These are phyloP conservation scores for Firmiana major DNA, from an alignment of 345 rosid genomes.

Conservation along the genomic window DNA sequence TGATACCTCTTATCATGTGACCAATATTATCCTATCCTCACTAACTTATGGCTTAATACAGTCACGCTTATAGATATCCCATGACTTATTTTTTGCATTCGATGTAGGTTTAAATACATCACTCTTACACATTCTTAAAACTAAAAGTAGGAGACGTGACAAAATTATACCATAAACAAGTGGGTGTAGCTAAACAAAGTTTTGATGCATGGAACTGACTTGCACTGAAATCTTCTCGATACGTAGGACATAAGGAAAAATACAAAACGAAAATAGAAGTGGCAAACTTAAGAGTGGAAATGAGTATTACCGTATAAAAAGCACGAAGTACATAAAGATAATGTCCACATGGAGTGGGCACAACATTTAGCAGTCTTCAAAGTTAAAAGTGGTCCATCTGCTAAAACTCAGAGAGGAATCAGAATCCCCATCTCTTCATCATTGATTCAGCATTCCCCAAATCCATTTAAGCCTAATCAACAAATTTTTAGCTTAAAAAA, in stretches of 20 bases:
- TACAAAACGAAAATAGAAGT: neutral
- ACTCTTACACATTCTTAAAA: no score
- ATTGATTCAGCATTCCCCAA: slow-evolving; percentile 37
- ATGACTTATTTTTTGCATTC: no score
- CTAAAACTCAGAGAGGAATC: slow-evolving; percentile 31
- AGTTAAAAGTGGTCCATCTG: slow-evolving; percentile 26
- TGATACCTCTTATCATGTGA: no score
- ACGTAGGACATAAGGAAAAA: neutral
- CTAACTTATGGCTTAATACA: no score
- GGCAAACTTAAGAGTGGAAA: slow-evolving; percentile 11
- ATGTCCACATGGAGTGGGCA: slow-evolving; percentile 4
- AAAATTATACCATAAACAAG: no score
- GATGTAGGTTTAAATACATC: no score
- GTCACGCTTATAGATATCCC: no score
- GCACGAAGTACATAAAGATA: neutral
- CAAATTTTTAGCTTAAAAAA: neutral
- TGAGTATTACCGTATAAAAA: neutral
- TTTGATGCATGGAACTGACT: neutral
- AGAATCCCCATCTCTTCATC: slow-evolving; percentile 42
- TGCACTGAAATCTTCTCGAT: neutral
- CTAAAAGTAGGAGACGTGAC: no score
- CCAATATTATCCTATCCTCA: no score
- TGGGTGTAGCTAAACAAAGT: neutral
- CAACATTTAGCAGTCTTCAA: slow-evolving; percentile 3
- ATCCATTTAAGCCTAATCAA: slow-evolving; percentile 28